Base-by-base conservation (phyloP, 768 basidiomycete genomes). In the Punctularia strigosozonata region DNA sequence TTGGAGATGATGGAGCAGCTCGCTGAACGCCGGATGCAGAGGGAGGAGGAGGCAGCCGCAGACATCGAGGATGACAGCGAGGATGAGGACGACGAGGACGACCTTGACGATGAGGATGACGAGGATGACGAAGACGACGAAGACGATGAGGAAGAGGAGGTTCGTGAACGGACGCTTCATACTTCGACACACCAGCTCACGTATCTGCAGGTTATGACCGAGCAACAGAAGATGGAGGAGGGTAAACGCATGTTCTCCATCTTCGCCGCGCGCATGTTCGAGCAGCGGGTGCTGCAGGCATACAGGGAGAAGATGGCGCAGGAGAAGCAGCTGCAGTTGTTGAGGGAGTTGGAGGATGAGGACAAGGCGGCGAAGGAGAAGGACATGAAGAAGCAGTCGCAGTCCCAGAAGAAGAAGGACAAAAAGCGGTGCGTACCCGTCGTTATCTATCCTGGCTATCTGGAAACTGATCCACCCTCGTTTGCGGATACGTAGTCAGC, bases 1-100 rank as follows among this genome's bases (percentile, higher is more conserved):
- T 65, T 99, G 50, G 95, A 99, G 67, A 99, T 99, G 95, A 99
- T 99, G 95, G 95, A 98, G 58, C 90, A 94, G 60, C 73, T 99
- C 15, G 92, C 94, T 1, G 90, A 95, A 53, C 75, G 89, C 36
- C 75, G 94, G 32, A 88, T 94, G 74, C 81, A 86, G 49, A 74
- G 92, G 4, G 92, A 97, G 54, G 84, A 91, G 49, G 68, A 72
- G 53, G 67, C 69, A 0, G 64, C 62, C 38, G 59, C 48, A 21
- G 67, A 63, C 45, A 61, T 64, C 21, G 64, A 61, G 34, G 66
- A 66, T 20, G 70, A 70, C 37, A 59, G 60, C 25, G 69, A 69
- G 32, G 69, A 66, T 14, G 69, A 69, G 26, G 62, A 71, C 5
- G 74, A 71, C 5, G 66, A 71, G 10, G 67, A 68, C 2, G 68